These are phyloP conservation scores for Pseudohalonectria lignicola DNA, from an alignment of 2,329 filamentous ascomycete species.

Conservation along the genomic window DNA sequence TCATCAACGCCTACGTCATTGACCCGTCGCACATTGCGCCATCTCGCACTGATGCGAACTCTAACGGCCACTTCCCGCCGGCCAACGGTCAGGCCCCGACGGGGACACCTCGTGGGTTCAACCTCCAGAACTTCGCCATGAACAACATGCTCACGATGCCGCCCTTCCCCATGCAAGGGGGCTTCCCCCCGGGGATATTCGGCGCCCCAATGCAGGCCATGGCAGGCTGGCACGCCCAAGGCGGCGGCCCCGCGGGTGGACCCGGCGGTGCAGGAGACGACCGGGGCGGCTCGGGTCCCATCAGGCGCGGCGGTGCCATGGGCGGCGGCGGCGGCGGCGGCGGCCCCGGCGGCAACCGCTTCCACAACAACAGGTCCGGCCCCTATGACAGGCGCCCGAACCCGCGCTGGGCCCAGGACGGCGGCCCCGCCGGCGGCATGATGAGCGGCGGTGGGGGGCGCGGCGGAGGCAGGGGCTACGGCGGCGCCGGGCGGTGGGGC, in stretches of 20 bases:
- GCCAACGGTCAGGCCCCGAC: slow-evolving; percentile 63
- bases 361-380: slow-evolving; percentile 53
- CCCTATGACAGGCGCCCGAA: slow-evolving; percentile 63
- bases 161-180: slow-evolving; percentile 38
- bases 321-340: slow-evolving; percentile 23
- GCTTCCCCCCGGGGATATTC: slow-evolving; percentile 41
- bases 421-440: slow-evolving; percentile 26
- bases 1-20: slow-evolving; percentile 89
- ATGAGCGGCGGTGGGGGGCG: slow-evolving; percentile 36
- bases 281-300: slow-evolving; percentile 45
- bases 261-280: slow-evolving; percentile 30
- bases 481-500: slow-evolving; percentile 51
- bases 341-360: slow-evolving; percentile 39
- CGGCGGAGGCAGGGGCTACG: slow-evolving; percentile 28
- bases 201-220: slow-evolving; percentile 30
- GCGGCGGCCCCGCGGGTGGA: slow-evolving; percentile 32
- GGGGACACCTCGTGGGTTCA: slow-evolving; percentile 88
- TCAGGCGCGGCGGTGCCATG: slow-evolving; percentile 49
- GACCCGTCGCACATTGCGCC: slow-evolving; percentile 93
- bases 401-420: slow-evolving; percentile 35
- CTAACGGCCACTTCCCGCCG: slow-evolving; percentile 88
- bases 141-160: slow-evolving; percentile 48
- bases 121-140: slow-evolving; percentile 61
- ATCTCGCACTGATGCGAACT: slow-evolving; percentile 85
- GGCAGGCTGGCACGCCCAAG: slow-evolving; percentile 33